Percentiles rank a stretch among this genome's conserved stretches.
Conservation (phyloP, 495 filamentous ascomycete genomes). For the Penicillium simplicissimum region DNA sequence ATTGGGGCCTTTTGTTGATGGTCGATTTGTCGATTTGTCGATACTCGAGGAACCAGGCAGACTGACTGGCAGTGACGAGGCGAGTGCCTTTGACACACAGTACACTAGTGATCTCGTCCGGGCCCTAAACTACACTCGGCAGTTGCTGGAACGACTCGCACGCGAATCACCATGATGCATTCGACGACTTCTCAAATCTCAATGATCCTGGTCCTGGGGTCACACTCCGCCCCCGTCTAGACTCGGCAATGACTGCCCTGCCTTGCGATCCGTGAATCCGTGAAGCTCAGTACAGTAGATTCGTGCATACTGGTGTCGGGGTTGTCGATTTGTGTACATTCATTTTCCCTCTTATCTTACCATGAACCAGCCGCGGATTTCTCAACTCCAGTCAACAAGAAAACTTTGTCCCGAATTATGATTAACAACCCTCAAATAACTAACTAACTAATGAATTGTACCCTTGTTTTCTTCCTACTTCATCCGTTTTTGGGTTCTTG, state of each 20-base stretch:
- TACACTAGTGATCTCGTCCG: not conserved
- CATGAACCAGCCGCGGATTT: not conserved
- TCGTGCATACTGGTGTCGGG: no score
- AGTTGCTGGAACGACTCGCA: not conserved
- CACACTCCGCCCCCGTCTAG: not conserved
- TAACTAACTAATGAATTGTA: not conserved
- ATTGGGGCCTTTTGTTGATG: not conserved
- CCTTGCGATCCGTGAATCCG: not conserved
- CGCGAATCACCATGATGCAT: not conserved
- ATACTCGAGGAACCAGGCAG: no score
- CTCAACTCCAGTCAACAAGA: not conserved
- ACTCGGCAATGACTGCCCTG: not conserved
- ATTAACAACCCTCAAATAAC: not conserved
- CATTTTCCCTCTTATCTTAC: not conserved
- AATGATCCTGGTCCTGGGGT: not conserved
- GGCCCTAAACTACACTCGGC: not conserved
- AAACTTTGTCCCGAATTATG: not conserved
- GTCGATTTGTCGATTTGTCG: not conserved
- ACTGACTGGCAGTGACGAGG: no score
- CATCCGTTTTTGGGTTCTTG: conserved; percentile 9
- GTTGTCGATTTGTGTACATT: not conserved
- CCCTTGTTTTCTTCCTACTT: not conserved
- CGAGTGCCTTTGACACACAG: no score
- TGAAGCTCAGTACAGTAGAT: no score
- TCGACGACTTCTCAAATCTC: not conserved